phyloP scores from a whole-genome alignment of 495 filamentous ascomycete species.

The Tuber aestivum region DNA sequence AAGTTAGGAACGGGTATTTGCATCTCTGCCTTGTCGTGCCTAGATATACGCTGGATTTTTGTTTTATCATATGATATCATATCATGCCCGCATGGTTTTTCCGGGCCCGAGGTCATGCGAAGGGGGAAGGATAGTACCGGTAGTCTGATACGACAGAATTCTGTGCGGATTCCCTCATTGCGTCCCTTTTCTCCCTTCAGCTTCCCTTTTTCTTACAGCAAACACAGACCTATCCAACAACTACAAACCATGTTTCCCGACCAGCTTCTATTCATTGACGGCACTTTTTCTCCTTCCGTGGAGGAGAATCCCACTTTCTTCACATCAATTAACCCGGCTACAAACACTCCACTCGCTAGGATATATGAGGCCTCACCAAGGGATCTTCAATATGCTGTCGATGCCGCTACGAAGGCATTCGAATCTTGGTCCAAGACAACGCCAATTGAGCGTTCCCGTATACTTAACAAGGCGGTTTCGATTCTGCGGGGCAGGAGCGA shows the following conservation, averaged over 20 bases:
- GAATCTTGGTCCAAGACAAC: slow-evolving; percentile 61
- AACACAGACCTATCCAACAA: neutral
- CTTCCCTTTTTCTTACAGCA: neutral
- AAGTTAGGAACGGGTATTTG: neutral
- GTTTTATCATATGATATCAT: neutral
- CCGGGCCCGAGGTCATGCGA: neutral
- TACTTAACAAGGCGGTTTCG: slow-evolving; percentile 62
- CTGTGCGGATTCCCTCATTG: neutral
- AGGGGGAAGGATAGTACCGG: neutral
- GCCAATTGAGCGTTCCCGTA: slow-evolving; percentile 59
- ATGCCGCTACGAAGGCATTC: slow-evolving; percentile 58
- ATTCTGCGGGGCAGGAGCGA: slow-evolving; percentile 64
- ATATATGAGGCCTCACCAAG: slow-evolving; percentile 57
- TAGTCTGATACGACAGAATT: neutral
- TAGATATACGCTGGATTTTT: neutral
- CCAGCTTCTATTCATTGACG: neutral
- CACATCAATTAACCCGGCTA: slow-evolving; percentile 63
- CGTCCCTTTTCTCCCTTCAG: neutral
- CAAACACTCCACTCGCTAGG: slow-evolving; percentile 56
- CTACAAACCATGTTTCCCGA: neutral
- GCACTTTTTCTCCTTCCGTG: neutral
- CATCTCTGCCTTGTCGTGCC: neutral
- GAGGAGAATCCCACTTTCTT: slow-evolving; percentile 44
- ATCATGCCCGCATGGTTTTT: neutral
- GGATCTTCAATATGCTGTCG: slow-evolving; percentile 62